phyloP scores from a whole-genome alignment of 305 asterid genomes.

The Solanum chacoense region DNA sequence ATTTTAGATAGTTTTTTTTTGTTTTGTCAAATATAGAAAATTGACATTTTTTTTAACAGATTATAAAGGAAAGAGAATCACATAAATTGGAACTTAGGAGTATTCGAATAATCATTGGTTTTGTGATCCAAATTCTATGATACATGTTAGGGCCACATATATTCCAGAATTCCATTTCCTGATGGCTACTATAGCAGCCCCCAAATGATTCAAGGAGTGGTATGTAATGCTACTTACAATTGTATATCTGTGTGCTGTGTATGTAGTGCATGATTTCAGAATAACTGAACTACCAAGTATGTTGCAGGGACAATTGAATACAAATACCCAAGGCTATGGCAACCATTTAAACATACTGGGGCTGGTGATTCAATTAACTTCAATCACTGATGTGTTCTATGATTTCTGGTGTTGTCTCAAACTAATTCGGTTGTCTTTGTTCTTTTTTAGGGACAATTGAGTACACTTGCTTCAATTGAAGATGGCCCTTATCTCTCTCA shows the following conservation, averaged over 20 bases:
- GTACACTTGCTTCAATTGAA: slow-evolving; percentile 7
- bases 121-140: not conserved
- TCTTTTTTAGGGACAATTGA: slow-evolving; percentile 16
- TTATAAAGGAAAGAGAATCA: not conserved
- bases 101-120: not conserved
- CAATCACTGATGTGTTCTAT: not conserved
- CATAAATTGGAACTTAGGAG: not conserved
- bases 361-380: slow-evolving; percentile 15
- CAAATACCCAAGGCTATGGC: slow-evolving; percentile 4
- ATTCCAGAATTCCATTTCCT: slow-evolving; percentile 8
- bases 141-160: slow-evolving; percentile 12
- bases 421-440: not conserved
- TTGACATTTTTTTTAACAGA: not conserved
- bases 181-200: slow-evolving; percentile 5
- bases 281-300: not conserved
- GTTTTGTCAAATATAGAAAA: not conserved
- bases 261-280: not conserved
- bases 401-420: not conserved
- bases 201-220: slow-evolving; percentile 14
- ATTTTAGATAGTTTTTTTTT: not conserved
- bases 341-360: slow-evolving; percentile 11
- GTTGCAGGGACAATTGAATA: slow-evolving; percentile 18
- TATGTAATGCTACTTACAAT: not conserved
- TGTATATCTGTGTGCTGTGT: not conserved
- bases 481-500: slow-evolving; percentile 7